These are phyloP conservation scores for Flaveria sonorensis DNA, from an alignment of 129 eudicot species.

Conservation along the genomic window DNA sequence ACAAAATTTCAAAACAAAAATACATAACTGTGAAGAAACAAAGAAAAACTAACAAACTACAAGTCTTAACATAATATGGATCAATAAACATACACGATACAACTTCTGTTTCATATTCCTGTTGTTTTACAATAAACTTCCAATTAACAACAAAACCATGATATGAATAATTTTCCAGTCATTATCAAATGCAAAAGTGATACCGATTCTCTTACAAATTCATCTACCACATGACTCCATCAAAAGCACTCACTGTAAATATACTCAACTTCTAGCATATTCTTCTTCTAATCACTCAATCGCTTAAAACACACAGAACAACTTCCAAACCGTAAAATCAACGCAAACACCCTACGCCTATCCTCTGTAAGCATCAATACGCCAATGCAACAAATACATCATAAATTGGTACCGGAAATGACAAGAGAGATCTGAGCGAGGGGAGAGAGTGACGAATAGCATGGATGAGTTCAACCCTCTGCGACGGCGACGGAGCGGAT, in stretches of 20 bases:
- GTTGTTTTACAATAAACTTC: background rate
- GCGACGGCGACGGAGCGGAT: constrained; percentile 63
- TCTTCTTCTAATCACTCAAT: background rate
- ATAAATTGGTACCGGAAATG: constrained; percentile 50
- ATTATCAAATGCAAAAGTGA: constrained; percentile 1
- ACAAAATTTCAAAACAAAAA: constrained; percentile 3
- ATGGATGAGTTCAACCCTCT: constrained; percentile 76
- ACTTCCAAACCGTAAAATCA: too few relatives aligned
- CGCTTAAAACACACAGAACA: background rate
- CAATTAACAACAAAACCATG: too few relatives aligned
- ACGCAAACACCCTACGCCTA: too few relatives aligned
- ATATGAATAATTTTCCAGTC: background rate
- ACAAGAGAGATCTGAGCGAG: constrained; percentile 67
- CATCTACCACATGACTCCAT: background rate
- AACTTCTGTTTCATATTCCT: constrained; percentile 14
- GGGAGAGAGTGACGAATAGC: constrained; percentile 74
- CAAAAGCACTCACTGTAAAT: background rate
- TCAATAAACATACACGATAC: constrained; percentile 2
- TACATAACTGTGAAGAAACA: constrained; percentile 1
- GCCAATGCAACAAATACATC: background rate
- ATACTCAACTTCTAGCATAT: background rate
- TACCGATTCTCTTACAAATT: background rate
- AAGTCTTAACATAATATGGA: constrained; percentile 5
- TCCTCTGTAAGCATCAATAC: too few relatives aligned
- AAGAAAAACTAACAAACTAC: background rate